Evolutionary conservation across 441 rosid genomes (phyloP).

Genomic region (Euphorbia celastroides): DNA sequence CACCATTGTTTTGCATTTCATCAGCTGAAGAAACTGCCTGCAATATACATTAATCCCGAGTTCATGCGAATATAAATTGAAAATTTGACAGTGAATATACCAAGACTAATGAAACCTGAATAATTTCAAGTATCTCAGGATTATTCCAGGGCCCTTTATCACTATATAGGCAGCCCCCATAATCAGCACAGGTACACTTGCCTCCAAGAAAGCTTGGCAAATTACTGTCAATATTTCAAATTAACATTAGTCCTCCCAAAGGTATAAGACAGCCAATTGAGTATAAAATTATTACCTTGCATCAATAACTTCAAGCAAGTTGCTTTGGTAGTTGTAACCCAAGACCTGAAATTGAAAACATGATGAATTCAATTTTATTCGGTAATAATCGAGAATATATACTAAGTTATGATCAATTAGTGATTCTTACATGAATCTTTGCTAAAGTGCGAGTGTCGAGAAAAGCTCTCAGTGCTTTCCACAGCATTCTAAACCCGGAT

Average conservation of each 20-base stretch:
- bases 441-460: conserved; percentile 50
- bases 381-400: neutral
- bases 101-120: conserved; percentile 31
- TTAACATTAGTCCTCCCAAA: neutral
- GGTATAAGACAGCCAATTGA: neutral
- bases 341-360: conserved; percentile 42
- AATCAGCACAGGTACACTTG: conserved; percentile 48
- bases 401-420: neutral
- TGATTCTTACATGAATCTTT: conserved; percentile 40
- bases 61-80: no score
- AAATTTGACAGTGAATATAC: no score
- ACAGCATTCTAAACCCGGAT: conserved; percentile 53
- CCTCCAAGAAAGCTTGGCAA: conserved; percentile 61
- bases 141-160: conserved; percentile 67
- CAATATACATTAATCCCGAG: no score
- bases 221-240: conserved; percentile 27
- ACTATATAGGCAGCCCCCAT: conserved; percentile 55
- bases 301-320: conserved; percentile 44
- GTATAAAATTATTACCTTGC: no score
- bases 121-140: conserved; percentile 41
- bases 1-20: conserved; percentile 19
- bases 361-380: neutral
- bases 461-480: conserved; percentile 53
- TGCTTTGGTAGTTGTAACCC: conserved; percentile 37
- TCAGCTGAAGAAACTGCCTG: conserved; percentile 36